Conservation (phyloP, 2,329 filamentous ascomycete species). For the Aspergillus ibericus region DNA sequence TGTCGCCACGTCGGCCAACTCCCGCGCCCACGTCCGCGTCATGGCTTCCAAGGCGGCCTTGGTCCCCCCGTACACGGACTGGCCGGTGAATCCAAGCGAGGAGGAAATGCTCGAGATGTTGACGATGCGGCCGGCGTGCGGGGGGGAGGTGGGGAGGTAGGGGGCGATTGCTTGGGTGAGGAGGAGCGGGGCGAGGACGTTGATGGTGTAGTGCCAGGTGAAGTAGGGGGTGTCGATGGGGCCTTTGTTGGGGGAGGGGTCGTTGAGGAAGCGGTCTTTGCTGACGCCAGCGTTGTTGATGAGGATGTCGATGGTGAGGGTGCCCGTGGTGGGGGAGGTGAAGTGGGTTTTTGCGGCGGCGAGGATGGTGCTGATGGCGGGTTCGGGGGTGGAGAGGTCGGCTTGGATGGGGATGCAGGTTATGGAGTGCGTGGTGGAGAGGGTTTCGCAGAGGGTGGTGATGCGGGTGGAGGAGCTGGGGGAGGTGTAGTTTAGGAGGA, state of each 20-base stretch:
- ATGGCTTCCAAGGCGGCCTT: conserved; percentile 68
- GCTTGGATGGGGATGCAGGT: conserved; percentile 66
- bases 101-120: conserved; percentile 62
- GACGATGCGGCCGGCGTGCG: conserved; percentile 62
- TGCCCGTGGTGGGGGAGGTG: conserved; percentile 54
- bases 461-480: conserved; percentile 57
- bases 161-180: conserved; percentile 71
- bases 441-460: conserved; percentile 55
- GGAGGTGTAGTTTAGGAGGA: conserved; percentile 72
- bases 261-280: conserved; percentile 58
- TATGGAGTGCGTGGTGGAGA: conserved; percentile 60
- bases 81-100: conserved; percentile 57
- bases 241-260: conserved; percentile 54
- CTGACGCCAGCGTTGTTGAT: conserved; percentile 81
- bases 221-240: conserved; percentile 65
- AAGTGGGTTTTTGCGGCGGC: conserved; percentile 61
- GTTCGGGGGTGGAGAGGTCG: conserved; percentile 64
- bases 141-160: conserved; percentile 63
- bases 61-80: conserved; percentile 64
- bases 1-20: conserved; percentile 61
- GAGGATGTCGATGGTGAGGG: conserved; percentile 66
- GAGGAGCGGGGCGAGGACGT: conserved; percentile 78
- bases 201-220: conserved; percentile 71
- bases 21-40: conserved; percentile 67
- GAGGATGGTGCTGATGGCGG: conserved; percentile 59